Conservation (phyloP, 208 protist species). For the Leptomonas pyrrhocoris region DNA sequence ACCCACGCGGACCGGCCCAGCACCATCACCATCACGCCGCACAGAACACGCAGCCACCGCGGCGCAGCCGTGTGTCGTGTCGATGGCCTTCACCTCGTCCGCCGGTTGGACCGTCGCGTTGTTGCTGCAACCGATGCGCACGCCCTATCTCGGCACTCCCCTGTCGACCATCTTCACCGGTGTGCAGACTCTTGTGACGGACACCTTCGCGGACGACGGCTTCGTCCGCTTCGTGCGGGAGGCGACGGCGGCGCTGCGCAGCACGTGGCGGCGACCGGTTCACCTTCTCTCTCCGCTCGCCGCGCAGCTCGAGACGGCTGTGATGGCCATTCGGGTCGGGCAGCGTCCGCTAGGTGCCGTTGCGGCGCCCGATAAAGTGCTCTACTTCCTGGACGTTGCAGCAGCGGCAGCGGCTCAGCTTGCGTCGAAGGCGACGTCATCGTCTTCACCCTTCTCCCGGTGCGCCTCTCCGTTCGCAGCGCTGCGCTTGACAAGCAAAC, state of each 20-base stretch:
- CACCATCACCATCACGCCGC: no score
- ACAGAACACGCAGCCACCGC: no score
- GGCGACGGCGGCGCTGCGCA: constrained; percentile 21
- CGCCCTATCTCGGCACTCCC: constrained; percentile 57
- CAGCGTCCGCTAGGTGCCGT: constrained; percentile 12
- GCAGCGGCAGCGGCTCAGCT: not conserved
- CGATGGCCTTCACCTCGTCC: constrained; percentile 40
- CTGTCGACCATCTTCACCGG: constrained; percentile 52
- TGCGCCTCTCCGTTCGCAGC: not conserved
- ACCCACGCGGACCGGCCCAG: not conserved
- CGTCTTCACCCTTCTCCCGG: not conserved
- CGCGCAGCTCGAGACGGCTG: constrained; percentile 18
- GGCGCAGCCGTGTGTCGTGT: constrained; percentile 12
- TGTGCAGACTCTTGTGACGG: constrained; percentile 45
- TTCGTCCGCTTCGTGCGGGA: constrained; percentile 24
- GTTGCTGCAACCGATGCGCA: constrained; percentile 40
- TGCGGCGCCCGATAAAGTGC: constrained; percentile 13
- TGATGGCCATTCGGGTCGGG: constrained; percentile 15
- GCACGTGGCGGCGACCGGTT: constrained; percentile 10
- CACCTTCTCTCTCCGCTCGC: constrained; percentile 12
- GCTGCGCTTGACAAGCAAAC: not conserved
- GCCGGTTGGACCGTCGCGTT: constrained; percentile 62
- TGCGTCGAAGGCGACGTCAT: not conserved
- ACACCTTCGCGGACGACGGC: constrained; percentile 32
- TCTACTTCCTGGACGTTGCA: constrained; percentile 14